Percentiles rank a stretch among this genome's conserved stretches.
phyloP scores from a whole-genome alignment of 768 basidiomycete species.

The Artomyces pyxidatus region DNA sequence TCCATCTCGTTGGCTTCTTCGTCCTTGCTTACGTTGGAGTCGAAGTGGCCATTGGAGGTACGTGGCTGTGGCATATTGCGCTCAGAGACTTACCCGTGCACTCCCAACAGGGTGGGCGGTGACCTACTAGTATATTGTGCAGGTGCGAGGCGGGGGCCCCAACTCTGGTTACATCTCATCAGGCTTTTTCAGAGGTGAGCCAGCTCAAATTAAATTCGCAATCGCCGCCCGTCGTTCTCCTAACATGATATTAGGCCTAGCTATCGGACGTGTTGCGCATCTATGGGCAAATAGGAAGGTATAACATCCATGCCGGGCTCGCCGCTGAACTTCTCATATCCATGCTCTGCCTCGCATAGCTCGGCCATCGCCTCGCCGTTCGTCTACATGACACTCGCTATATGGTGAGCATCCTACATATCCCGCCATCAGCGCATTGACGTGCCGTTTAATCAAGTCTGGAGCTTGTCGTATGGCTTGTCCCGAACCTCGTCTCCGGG shows the following conservation, averaged over 20 bases:
- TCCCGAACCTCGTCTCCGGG: constrained; percentile 42
- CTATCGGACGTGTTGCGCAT: constrained; percentile 43
- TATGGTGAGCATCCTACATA: constrained; percentile 25
- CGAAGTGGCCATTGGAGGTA: constrained; percentile 29
- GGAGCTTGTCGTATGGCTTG: constrained; percentile 51
- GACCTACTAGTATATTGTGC: constrained; percentile 36
- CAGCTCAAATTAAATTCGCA: background rate
- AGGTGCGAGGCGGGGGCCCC: constrained; percentile 36
- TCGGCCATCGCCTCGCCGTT: constrained; percentile 31
- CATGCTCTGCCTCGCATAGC: too few relatives aligned
- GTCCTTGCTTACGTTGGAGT: constrained; percentile 37
- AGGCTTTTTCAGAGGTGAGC: constrained; percentile 38
- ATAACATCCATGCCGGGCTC: background rate
- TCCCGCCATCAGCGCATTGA: background rate
- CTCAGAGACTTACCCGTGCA: too few relatives aligned
- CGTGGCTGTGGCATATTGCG: constrained; percentile 9
- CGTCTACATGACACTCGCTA: constrained; percentile 27
- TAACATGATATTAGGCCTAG: constrained; percentile 28
- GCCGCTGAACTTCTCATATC: too few relatives aligned
- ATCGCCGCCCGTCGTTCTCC: background rate
- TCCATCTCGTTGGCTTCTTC: constrained; percentile 36
- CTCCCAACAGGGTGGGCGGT: constrained; percentile 52
- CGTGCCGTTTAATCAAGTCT: constrained; percentile 25
- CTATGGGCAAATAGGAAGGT: constrained; percentile 42
- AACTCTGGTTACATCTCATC: constrained; percentile 42